Base-by-base conservation (phyloP, 163 green algal species). In the Chlamydomonas reinhardtii region DNA sequence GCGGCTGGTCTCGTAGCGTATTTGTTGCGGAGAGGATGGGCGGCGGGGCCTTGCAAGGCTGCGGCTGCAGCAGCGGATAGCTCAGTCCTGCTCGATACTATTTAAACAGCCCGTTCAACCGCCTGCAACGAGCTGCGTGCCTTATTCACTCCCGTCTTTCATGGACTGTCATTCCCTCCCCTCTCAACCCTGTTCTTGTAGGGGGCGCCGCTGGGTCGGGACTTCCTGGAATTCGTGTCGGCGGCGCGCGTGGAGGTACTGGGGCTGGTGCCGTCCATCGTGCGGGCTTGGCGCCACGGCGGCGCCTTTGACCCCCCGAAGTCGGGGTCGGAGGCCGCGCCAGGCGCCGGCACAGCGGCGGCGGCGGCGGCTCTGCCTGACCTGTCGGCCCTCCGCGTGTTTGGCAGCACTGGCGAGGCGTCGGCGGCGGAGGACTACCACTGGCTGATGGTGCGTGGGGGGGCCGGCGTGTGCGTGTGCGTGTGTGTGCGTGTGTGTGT, bases 151-250 rank as follows among this genome's bases (percentile, higher is more conserved):
- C n/a, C n/a, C n/a, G n/a, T n/a, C n/a, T n/a, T n/a, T n/a, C n/a
- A n/a, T n/a, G n/a, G n/a, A n/a, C n/a, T n/a, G n/a, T n/a, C n/a
- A n/a, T n/a, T n/a, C n/a, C n/a, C n/a, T n/a, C n/a, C n/a, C n/a
- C n/a, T n/a, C n/a, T n/a, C n/a, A n/a, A n/a, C n/a, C n/a, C n/a
- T n/a, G n/a, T n/a, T n/a, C n/a, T n/a, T n/a, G n/a, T n/a, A 94
- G 88, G 97, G 97, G 17, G 90, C 92, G 0, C 97, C 97, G 0
- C 86, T 96, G 56, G 92, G 90, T 0, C 86, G 91, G 0, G 88
- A 90, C 74, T 99, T 99, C 88, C 94, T 94, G 2, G 37, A 93
- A 52, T 99, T 99, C 89, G 91, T 99, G 19, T 35, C 78, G 31
- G 84, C 81, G 0, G 95, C 96, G 6, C 70, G 93, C 0, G 97